Evolutionary conservation across 148 eudicot genomes (phyloP), one percentile per base, ranked within the genome.

Genomic region (Silene uniflora): DNA sequence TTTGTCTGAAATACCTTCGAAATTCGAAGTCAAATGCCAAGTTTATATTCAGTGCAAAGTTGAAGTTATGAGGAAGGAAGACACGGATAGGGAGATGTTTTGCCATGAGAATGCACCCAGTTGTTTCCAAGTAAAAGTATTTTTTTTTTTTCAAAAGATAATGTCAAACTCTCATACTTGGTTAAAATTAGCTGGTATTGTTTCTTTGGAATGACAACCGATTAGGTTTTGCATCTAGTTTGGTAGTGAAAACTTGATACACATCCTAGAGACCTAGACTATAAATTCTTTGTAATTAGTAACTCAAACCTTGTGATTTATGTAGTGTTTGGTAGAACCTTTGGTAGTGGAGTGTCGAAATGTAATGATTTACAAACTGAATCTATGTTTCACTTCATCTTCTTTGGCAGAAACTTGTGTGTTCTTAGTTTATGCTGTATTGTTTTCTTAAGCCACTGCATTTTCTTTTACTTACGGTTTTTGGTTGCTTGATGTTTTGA

Each of bases 401-500:
- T 52, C 27, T 10, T 22, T 23, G 62, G 65, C 10, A 14, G 6
- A 65, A 13, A 32, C 44, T 6, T 58, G 8, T 42, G 73, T 42
- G 61, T 5, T n/a, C 25, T 49, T 74, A 17, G 39, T 47, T 47
- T 64, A 46, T 21, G 23, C 35, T 55, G 39, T 73, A 58, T 18
- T 44, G 67, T 44, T 55, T 63, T 24, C 18, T 42, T 17, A 8
- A 32, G 24, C 8, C 60, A 17, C 6, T 55, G 17, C 24, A 16
- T 59, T 67, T 18, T 12, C 39, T 39, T 71, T 10, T 44, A 17
- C 73, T 67, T 54, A 49, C 24, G 10, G 16, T 19, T 11, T 56
- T 67, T 76, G 52, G 27, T 21, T 46, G 21, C 47, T 52, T 75
- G 62, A 61, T 69, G 58, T 61, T 64, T 62, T 18, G 12, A 60